Percentiles rank a stretch among this genome's conserved stretches.
These are phyloP conservation scores for Flueggea neowawraea DNA, from an alignment of 441 rosid species.

Conservation along the genomic window DNA sequence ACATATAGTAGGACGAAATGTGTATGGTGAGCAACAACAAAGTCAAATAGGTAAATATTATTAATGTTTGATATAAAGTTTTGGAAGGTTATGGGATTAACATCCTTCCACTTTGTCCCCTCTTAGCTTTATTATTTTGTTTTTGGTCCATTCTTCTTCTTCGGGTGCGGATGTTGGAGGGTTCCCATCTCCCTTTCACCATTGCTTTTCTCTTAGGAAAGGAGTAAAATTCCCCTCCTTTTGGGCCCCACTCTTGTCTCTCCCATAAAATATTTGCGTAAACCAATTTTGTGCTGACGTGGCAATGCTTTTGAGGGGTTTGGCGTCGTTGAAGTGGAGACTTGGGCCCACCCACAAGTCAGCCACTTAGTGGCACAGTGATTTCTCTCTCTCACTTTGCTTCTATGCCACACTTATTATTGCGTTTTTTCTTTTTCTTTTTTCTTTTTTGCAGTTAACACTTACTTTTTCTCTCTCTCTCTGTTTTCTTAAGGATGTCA, in stretches of 20 bases:
- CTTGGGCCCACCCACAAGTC: slow-evolving; percentile 34
- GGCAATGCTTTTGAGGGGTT: slow-evolving; percentile 23
- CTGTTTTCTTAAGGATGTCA: too few species aligned
- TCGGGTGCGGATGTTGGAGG: too few species aligned
- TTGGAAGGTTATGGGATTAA: slow-evolving; percentile 50
- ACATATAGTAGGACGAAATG: slow-evolving; percentile 35
- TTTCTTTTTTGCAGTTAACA: too few species aligned
- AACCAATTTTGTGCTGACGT: slow-evolving; percentile 23
- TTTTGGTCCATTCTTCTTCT: neutral
- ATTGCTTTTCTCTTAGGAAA: slow-evolving; percentile 41
- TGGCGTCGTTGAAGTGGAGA: slow-evolving; percentile 58
- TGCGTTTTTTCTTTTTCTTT: too few species aligned
- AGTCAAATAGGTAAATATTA: slow-evolving; percentile 45
- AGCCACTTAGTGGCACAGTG: slow-evolving; percentile 12
- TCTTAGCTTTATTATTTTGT: neutral
- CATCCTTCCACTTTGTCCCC: slow-evolving; percentile 78
- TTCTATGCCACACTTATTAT: too few species aligned
- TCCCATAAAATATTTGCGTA: too few species aligned
- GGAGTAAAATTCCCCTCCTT: slow-evolving; percentile 34
- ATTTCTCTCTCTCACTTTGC: too few species aligned
- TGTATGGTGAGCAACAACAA: slow-evolving; percentile 40
- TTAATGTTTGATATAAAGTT: slow-evolving; percentile 11
- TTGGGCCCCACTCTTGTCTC: slow-evolving; percentile 37
- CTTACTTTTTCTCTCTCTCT: too few species aligned
- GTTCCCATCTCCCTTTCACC: slow-evolving; percentile 29